A percentile compares a stretch with the other conserved stretches of the same genome.
Evolutionary conservation across 192 early-diverging fungal species (phyloP).

Genomic region (Neocallimastix lanati): DNA sequence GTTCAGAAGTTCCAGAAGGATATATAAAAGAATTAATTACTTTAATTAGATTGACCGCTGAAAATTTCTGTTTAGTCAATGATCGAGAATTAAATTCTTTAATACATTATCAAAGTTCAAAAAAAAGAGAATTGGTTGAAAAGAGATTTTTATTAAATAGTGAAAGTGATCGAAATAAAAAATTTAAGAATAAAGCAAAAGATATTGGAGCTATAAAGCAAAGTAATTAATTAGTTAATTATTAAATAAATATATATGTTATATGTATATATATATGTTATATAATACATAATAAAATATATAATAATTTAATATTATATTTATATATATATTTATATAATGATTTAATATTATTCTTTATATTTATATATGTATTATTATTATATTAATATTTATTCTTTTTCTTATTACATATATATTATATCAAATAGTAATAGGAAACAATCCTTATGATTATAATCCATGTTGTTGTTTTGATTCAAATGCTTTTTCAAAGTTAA

Average conservation of each 20-base stretch:
- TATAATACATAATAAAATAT: too few relatives aligned
- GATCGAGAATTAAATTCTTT: neutral
- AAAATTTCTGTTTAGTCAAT: neutral
- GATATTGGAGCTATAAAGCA: neutral
- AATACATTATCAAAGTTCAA: neutral
- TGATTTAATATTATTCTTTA: too few relatives aligned
- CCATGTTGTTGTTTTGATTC: neutral
- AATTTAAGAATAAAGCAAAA: neutral
- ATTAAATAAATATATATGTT: too few relatives aligned
- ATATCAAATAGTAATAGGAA: too few relatives aligned
- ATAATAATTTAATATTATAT: too few relatives aligned
- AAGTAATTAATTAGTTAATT: too few relatives aligned
- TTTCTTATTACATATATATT: too few relatives aligned
- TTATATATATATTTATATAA: too few relatives aligned
- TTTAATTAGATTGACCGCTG: neutral
- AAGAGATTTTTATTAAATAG: neutral
- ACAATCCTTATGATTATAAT: neutral
- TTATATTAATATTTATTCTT: too few relatives aligned
- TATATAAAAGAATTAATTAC: neutral
- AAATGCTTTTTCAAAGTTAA: neutral
- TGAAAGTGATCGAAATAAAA: neutral
- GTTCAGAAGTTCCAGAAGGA: neutral
- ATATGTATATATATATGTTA: too few relatives aligned
- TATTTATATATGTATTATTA: too few relatives aligned
- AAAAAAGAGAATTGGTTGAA: neutral